A percentile compares a stretch with the other conserved stretches of the same genome.
Evolutionary conservation across 169 alveolate species (phyloP).

Genomic region (Theileria equi): DNA sequence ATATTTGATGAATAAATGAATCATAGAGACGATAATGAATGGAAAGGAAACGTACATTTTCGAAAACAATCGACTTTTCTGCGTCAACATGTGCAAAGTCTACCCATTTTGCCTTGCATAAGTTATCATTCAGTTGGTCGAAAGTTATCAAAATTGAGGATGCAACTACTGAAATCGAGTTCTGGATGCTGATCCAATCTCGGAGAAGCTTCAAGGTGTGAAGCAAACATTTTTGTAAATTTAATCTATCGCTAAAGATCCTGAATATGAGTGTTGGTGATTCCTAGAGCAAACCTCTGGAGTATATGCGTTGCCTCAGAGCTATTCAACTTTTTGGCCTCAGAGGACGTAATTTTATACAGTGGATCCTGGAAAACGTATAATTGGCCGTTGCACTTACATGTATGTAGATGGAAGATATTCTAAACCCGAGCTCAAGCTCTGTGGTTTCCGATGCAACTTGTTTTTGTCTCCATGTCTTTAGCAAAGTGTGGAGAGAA

Average conservation of each 20-base stretch:
- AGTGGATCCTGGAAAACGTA: slow-evolving; percentile 3
- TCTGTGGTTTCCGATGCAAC: slow-evolving; percentile 63
- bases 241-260: background rate
- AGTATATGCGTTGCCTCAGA: slow-evolving; percentile 35
- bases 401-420: slow-evolving; percentile 42
- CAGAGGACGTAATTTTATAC: slow-evolving; percentile 27
- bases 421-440: slow-evolving; percentile 55
- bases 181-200: slow-evolving; percentile 51
- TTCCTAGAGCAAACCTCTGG: slow-evolving; percentile 1
- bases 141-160: slow-evolving; percentile 52
- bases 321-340: slow-evolving; percentile 32
- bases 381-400: slow-evolving; percentile 1
- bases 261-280: background rate
- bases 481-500: slow-evolving; percentile 28
- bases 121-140: slow-evolving; percentile 23
- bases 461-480: slow-evolving; percentile 58
- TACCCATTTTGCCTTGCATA: slow-evolving; percentile 50
- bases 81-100: slow-evolving; percentile 60
- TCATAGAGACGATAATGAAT: too few species aligned
- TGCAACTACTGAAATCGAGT: slow-evolving; percentile 43
- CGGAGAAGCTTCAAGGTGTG: slow-evolving; percentile 1
- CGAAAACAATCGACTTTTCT: background rate
- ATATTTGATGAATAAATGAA: too few species aligned
- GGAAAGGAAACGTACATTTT: slow-evolving; percentile 12
- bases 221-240: slow-evolving; percentile 10